Evolutionary conservation across 352 stramenopile species (phyloP).

Genomic region (Elongisporangium senticosum): DNA sequence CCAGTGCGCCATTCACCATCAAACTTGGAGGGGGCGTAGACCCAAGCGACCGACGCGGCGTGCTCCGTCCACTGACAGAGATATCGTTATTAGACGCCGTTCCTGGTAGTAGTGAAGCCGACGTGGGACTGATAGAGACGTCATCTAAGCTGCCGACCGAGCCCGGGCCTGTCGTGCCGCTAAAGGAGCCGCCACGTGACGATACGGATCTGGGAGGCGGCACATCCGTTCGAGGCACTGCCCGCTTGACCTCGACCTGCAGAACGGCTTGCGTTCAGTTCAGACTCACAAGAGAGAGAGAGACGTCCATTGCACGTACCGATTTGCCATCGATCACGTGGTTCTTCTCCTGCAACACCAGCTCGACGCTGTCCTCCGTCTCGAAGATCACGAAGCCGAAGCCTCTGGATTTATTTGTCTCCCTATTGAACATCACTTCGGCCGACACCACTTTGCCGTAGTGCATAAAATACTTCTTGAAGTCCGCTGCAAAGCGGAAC

Average conservation of each 20-base stretch:
- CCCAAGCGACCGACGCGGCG: background rate
- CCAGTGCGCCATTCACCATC: constrained; percentile 45
- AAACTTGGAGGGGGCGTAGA: constrained; percentile 4
- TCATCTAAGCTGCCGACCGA: constrained; percentile 74
- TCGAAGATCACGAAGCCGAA: constrained; percentile 95
- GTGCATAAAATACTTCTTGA: constrained; percentile 91
- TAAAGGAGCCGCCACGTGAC: constrained; percentile 70
- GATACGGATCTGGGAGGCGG: constrained; percentile 69
- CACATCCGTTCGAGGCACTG: constrained; percentile 78
- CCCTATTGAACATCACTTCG: constrained; percentile 94
- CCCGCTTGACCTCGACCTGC: constrained; percentile 80
- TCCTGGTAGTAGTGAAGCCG: constrained; percentile 30
- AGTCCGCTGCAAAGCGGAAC: constrained; percentile 52
- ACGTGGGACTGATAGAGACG: constrained; percentile 38
- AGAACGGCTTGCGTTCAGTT: background rate
- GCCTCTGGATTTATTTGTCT: constrained; percentile 92
- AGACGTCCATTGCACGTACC: constrained; percentile 26
- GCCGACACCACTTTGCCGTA: constrained; percentile 91
- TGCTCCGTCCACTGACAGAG: constrained; percentile 15
- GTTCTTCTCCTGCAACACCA: constrained; percentile 81
- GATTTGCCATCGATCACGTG: constrained; percentile 92
- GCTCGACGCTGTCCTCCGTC: constrained; percentile 77
- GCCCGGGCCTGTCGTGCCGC: constrained; percentile 60
- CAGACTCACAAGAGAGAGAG: too few species aligned
- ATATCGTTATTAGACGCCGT: constrained; percentile 21